phyloP scores from a whole-genome alignment of 345 rosid species.

The Melastoma malabathricum region DNA sequence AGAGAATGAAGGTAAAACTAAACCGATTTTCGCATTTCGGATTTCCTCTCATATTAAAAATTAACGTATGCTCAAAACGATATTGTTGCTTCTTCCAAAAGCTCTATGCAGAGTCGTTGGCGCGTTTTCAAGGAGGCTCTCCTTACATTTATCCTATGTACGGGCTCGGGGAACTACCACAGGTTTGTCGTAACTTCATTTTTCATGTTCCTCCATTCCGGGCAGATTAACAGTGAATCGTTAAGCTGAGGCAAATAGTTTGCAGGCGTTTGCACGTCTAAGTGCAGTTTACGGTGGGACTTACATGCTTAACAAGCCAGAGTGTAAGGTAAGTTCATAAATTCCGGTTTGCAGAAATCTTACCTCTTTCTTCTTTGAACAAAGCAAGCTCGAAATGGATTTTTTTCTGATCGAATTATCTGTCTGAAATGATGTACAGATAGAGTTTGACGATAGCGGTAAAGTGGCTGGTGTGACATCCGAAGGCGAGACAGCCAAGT shows the following conservation, averaged over 20 bases:
- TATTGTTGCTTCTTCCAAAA: conserved; percentile 4
- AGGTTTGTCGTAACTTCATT: conserved; percentile 27
- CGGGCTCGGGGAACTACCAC: conserved; percentile 88
- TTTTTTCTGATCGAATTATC: too few species aligned
- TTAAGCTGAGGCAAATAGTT: neutral
- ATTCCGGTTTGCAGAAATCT: too few species aligned
- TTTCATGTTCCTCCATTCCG: too few species aligned
- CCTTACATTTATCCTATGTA: conserved; percentile 85
- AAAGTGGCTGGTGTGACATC: conserved; percentile 76
- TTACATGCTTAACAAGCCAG: conserved; percentile 96
- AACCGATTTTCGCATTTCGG: too few species aligned
- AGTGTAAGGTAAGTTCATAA: conserved; percentile 51
- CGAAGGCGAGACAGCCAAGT: conserved; percentile 83
- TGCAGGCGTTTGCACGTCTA: conserved; percentile 80
- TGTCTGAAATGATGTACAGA: conserved; percentile 18
- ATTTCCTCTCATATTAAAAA: too few species aligned
- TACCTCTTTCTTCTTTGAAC: too few species aligned
- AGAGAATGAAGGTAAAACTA: conserved; percentile 50
- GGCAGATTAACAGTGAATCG: too few species aligned
- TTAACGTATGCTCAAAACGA: too few species aligned
- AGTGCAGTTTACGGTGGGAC: conserved; percentile 95
- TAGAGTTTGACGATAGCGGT: conserved; percentile 60
- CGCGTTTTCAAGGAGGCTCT: conserved; percentile 89
- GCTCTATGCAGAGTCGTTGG: conserved; percentile 89
- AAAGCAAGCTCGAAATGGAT: too few species aligned